A percentile compares a stretch with the other conserved stretches of the same genome.
phyloP scores from a whole-genome alignment of 306 rosid genomes.

The Prunus salicina region DNA sequence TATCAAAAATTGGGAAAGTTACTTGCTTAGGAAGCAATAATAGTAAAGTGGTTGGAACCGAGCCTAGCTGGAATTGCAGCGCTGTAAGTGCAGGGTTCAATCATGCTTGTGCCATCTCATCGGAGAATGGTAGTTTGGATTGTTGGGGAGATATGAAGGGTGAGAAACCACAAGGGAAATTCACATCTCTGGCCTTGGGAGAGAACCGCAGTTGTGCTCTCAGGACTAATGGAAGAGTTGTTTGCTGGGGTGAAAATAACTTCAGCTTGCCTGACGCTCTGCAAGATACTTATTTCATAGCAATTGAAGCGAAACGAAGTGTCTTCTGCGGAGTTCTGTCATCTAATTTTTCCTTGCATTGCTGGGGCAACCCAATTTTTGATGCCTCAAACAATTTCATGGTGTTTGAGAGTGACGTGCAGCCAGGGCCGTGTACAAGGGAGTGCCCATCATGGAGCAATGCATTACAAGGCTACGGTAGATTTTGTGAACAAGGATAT shows the following conservation, averaged over 20 bases:
- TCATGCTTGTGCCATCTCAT: slow-evolving; percentile 65
- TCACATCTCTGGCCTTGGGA: slow-evolving; percentile 70
- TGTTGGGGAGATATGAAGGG: slow-evolving; percentile 68
- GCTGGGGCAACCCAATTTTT: slow-evolving; percentile 62
- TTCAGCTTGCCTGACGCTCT: slow-evolving; percentile 53
- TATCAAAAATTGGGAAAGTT: slow-evolving; percentile 28
- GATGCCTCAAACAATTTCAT: slow-evolving; percentile 21
- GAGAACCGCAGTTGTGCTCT: slow-evolving; percentile 66
- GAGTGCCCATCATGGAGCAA: slow-evolving; percentile 32
- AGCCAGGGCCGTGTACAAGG: slow-evolving; percentile 67
- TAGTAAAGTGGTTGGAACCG: slow-evolving; percentile 4
- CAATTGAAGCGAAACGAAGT: slow-evolving; percentile 54
- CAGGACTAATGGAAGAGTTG: slow-evolving; percentile 27
- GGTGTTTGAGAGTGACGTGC: slow-evolving; percentile 48
- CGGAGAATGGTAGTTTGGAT: slow-evolving; percentile 20
- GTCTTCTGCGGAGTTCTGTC: slow-evolving; percentile 64
- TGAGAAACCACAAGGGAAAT: slow-evolving; percentile 37
- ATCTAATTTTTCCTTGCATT: slow-evolving; percentile 42
- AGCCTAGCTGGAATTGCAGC: slow-evolving; percentile 27
- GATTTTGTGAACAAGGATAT: slow-evolving; percentile 26
- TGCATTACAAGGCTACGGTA: slow-evolving; percentile 13
- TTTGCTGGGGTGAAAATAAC: slow-evolving; percentile 71
- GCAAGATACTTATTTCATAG: slow-evolving; percentile 23
- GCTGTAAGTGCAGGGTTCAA: slow-evolving; percentile 49
- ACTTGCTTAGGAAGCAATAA: slow-evolving; percentile 41